phyloP scores from a whole-genome alignment of 73 alveolate species.

The Paramecium primaurelia region DNA sequence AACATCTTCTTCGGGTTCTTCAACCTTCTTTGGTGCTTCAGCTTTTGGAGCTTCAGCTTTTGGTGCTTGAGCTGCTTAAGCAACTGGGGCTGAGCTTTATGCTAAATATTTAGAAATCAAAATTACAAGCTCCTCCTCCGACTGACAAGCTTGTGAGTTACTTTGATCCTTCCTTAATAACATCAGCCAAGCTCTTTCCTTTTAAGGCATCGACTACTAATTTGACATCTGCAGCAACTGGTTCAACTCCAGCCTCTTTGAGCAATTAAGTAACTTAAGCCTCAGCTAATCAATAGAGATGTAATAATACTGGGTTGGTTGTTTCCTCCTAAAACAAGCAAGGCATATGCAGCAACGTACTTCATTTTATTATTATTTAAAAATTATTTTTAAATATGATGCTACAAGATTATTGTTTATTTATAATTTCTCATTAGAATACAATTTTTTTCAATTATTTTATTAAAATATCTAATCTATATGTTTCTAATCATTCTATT shows the following conservation, averaged over 20 bases:
- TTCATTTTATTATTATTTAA: constrained; percentile 37
- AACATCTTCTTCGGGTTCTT: constrained; percentile 91
- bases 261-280: neutral
- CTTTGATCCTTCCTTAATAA: constrained; percentile 17
- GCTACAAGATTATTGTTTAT: constrained; percentile 9
- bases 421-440: neutral
- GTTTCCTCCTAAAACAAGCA: constrained; percentile 42
- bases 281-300: neutral
- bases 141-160: neutral
- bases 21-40: constrained; percentile 11
- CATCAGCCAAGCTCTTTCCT: constrained; percentile 41
- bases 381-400: constrained; percentile 34
- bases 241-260: constrained; percentile 1
- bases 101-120: neutral
- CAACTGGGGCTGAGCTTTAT: constrained; percentile 26
- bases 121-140: constrained; percentile 39
- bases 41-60: neutral
- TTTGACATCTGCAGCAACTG: constrained; percentile 28
- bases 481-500: neutral
- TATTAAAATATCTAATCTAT: neutral
- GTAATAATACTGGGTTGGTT: neutral
- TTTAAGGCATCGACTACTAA: neutral
- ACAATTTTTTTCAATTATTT: neutral
- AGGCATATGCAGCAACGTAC: constrained; percentile 53
- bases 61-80: constrained; percentile 32